Conservation (phyloP, 2,329 filamentous ascomycete genomes). For the Fusarium torreyae region DNA sequence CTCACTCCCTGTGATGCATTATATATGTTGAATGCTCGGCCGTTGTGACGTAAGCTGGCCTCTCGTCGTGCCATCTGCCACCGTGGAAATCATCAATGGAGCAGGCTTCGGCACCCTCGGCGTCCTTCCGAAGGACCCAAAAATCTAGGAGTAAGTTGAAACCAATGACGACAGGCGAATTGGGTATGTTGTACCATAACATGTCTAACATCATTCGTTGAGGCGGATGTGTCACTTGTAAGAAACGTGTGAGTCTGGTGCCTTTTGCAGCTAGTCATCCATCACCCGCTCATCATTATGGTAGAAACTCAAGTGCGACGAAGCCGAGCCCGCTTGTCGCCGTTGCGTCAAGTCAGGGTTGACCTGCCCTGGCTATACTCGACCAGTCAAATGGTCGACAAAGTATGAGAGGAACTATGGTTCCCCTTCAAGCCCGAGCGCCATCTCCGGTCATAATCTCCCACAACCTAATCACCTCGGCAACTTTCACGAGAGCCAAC, state of each 20-base stretch:
- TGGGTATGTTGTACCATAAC: no score
- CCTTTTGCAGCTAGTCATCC: fast-evolving
- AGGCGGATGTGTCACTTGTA: slow-evolving; percentile 13
- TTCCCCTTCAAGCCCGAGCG: not conserved
- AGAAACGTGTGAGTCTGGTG: slow-evolving; percentile 6
- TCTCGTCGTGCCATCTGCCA: no score
- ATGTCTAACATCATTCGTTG: no score
- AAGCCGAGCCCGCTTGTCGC: slow-evolving; percentile 24
- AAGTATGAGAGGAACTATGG: slow-evolving; percentile 36
- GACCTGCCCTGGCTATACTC: slow-evolving; percentile 34
- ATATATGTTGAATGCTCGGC: not conserved
- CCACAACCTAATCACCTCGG: no score
- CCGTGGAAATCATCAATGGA: not conserved
- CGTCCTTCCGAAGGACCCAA: not conserved
- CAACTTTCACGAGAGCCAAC: no score
- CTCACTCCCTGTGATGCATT: no score
- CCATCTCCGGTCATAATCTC: no score
- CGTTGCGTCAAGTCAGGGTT: slow-evolving; percentile 35
- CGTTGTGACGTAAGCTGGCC: not conserved
- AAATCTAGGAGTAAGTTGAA: not conserved
- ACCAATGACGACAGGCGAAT: no score
- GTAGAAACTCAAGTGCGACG: slow-evolving; percentile 43
- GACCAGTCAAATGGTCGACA: slow-evolving; percentile 40
- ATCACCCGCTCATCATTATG: not conserved
- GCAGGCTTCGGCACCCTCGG: not conserved